Conservation (phyloP, 495 filamentous ascomycete species). For the Platismatia glauca region DNA sequence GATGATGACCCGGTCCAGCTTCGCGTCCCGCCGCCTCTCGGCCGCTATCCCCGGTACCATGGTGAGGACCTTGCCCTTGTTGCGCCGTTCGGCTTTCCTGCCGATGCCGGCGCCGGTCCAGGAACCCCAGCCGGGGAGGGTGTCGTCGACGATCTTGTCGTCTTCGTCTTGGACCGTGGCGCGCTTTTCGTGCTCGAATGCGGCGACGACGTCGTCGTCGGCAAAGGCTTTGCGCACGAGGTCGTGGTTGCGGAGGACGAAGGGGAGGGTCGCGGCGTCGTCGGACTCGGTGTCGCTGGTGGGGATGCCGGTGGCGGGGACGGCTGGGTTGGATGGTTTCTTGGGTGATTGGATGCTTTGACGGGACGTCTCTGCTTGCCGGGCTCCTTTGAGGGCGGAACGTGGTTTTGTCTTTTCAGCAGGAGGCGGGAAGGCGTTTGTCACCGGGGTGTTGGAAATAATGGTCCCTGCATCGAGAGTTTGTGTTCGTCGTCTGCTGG, state of each 20-base stretch:
- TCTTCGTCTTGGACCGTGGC: slow-evolving; percentile 67
- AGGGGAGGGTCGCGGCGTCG: slow-evolving; percentile 37
- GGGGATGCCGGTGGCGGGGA: slow-evolving; percentile 23
- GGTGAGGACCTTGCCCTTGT: slow-evolving; percentile 51
- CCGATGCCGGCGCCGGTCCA: slow-evolving; percentile 77
- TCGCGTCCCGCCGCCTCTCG: slow-evolving; percentile 71
- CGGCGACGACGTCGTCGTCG: slow-evolving; percentile 74
- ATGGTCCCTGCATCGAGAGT: slow-evolving; percentile 15
- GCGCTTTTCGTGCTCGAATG: slow-evolving; percentile 75
- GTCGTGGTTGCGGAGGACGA: slow-evolving; percentile 67
- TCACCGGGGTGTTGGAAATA: slow-evolving; percentile 24
- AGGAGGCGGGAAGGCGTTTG: slow-evolving; percentile 17
- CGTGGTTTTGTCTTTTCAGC: slow-evolving; percentile 18
- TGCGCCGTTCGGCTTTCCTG: slow-evolving; percentile 49
- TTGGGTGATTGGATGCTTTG: slow-evolving; percentile 14
- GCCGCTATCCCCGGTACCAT: slow-evolving; percentile 68
- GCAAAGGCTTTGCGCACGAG: slow-evolving; percentile 82
- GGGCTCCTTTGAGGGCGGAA: slow-evolving; percentile 22
- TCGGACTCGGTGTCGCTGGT: slow-evolving; percentile 50
- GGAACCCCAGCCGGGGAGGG: slow-evolving; percentile 84
- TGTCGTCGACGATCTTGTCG: slow-evolving; percentile 74
- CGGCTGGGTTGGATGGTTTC: slow-evolving; percentile 1
- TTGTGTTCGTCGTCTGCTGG: slow-evolving; percentile 1
- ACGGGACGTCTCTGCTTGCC: slow-evolving; percentile 17
- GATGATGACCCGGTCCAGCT: slow-evolving; percentile 76